Evolutionary conservation across 2,329 filamentous ascomycete species (phyloP), one percentile per base, ranked within the genome.

Genomic region (Pyricularia grisea): DNA sequence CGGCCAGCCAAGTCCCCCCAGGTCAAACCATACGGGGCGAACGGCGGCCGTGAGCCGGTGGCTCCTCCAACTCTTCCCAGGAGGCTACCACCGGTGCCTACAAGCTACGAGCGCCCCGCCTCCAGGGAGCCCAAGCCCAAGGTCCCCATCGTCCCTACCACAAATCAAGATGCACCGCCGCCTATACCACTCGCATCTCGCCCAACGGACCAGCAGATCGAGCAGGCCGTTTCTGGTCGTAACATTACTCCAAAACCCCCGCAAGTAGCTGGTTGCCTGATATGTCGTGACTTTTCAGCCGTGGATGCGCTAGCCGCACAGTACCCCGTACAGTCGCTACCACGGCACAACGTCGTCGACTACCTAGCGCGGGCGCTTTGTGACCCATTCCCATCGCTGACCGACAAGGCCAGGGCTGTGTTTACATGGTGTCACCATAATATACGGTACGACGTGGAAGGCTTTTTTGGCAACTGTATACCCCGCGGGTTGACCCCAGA

Each of bases 351-450:
- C 64, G 88, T 90, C 0, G 82, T 95, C 3, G 87, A 85, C 25
- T 92, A 92, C 81, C 84, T 99, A 28, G 93, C 94, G 0, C 85
- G 87, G 67, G 87, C 91, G 67, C 85, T 98, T 25, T 97, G 93
- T 69, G 83, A 85, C 4, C 90, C 91, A 0, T 97, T 98, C 75
- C 80, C 88, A 0, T 97, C 92, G 0, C 81, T 83, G 1, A 97
- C 94, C 0, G 94, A 98, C 78, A 97, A 97, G 80, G 94, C 95
- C 2, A 87, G 95, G 31, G 93, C 89, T 2, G 92, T 99, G 70
- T 98, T 98, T 77, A 92, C 92, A 0, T 99, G 95, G 95, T 88
- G 94, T 60, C 94, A 98, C 79, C 90, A 98, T 78, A 98, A 98
- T 74, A 89, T 99, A 70, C 85, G 84, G 65, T 99, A 98, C 77